These are phyloP conservation scores for Cynara cardunculus DNA, from an alignment of 129 eudicot genomes.

Conservation along the genomic window DNA sequence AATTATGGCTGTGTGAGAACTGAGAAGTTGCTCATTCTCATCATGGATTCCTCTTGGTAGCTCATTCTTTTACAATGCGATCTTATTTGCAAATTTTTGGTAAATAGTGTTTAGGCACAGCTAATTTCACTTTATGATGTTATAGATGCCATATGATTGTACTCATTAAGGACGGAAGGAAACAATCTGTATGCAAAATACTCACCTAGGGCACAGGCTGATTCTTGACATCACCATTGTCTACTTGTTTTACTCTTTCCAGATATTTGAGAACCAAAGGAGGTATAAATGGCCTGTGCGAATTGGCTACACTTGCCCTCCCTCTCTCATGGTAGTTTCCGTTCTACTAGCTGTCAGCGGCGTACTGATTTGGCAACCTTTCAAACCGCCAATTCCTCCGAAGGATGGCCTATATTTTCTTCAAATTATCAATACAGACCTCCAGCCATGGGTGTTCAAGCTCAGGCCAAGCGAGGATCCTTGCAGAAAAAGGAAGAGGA, in stretches of 20 bases:
- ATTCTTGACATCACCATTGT: not conserved
- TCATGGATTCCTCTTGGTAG: not conserved
- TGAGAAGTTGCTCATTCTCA: too few species aligned
- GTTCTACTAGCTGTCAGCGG: constrained; percentile 9
- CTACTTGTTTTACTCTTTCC: not conserved
- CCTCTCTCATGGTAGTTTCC: constrained; percentile 24
- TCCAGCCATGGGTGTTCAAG: constrained; percentile 29
- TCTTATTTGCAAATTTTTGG: not conserved
- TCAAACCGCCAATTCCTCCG: constrained; percentile 12
- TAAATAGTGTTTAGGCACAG: not conserved
- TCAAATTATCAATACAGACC: constrained; percentile 18
- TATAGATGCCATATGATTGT: not conserved
- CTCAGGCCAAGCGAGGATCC: constrained; percentile 47
- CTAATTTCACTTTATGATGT: not conserved
- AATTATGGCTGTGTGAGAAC: too few species aligned
- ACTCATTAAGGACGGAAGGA: too few species aligned
- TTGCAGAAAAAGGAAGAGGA: constrained; percentile 38
- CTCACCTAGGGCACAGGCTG: not conserved
- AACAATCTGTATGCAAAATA: not conserved
- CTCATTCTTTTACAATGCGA: not conserved
- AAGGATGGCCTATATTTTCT: constrained; percentile 2
- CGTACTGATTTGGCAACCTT: constrained; percentile 11
- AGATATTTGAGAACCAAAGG: not conserved
- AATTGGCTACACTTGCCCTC: constrained; percentile 37
- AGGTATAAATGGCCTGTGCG: constrained; percentile 38